phyloP scores from a whole-genome alignment of 2,329 filamentous ascomycete species.

The Penicillium decumbens region DNA sequence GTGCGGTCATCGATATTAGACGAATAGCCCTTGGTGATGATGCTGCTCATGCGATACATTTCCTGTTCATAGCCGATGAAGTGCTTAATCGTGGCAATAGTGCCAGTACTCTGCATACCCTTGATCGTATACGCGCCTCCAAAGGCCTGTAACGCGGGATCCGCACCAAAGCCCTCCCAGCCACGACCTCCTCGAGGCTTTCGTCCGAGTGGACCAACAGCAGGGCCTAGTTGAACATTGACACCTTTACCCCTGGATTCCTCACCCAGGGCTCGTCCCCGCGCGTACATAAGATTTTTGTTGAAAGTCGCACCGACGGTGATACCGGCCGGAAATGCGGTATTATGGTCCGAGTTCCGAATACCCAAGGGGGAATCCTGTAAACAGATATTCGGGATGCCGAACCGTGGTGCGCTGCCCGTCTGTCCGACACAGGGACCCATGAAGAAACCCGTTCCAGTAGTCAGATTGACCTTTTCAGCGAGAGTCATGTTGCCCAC shows the following conservation, averaged over 20 bases:
- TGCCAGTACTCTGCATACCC: slow-evolving; percentile 54
- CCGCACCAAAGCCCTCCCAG: slow-evolving; percentile 70
- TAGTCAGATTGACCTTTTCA: slow-evolving; percentile 74
- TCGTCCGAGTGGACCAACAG: slow-evolving; percentile 65
- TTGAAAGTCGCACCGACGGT: slow-evolving; percentile 70
- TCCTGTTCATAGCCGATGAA: slow-evolving; percentile 50
- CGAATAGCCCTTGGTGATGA: slow-evolving; percentile 38
- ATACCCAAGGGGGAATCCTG: slow-evolving; percentile 70
- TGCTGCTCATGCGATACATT: slow-evolving; percentile 47
- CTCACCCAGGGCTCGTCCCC: slow-evolving; percentile 63
- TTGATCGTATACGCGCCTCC: slow-evolving; percentile 51
- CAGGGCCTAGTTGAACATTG: slow-evolving; percentile 66
- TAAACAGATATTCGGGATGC: slow-evolving; percentile 67
- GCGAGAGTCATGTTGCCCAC: slow-evolving; percentile 73
- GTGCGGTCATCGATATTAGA: slow-evolving; percentile 51
- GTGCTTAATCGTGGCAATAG: slow-evolving; percentile 57
- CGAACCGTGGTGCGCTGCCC: slow-evolving; percentile 64
- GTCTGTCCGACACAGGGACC: slow-evolving; percentile 72
- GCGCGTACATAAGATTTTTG: slow-evolving; percentile 64
- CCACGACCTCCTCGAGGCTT: slow-evolving; percentile 69
- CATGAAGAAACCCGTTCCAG: slow-evolving; percentile 68
- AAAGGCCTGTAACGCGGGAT: slow-evolving; percentile 60
- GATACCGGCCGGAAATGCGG: slow-evolving; percentile 74
- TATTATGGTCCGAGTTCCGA: slow-evolving; percentile 67
- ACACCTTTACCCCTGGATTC: slow-evolving; percentile 70